phyloP scores from a whole-genome alignment of 2,329 filamentous ascomycete genomes.

The Colletotrichum viniferum region DNA sequence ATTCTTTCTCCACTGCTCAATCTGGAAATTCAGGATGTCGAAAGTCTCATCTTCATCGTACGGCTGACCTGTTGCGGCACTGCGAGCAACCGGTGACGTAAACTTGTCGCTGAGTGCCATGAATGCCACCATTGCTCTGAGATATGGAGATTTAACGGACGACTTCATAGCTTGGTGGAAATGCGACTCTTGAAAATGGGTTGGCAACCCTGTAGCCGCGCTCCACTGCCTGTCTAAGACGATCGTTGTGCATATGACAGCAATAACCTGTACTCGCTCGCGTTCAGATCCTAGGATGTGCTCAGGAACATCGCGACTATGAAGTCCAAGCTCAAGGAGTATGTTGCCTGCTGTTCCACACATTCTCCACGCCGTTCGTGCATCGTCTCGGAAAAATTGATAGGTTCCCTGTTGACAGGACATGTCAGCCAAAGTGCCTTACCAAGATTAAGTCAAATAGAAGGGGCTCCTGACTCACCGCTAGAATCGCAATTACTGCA shows the following conservation, averaged over 20 bases:
- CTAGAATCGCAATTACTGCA: background rate
- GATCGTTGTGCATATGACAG: conserved; percentile 10
- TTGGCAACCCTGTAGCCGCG: conserved; percentile 20
- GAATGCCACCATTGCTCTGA: conserved; percentile 9
- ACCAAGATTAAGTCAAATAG: background rate
- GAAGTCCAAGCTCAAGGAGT: conserved; percentile 30
- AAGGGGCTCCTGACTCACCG: background rate
- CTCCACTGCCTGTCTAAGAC: conserved; percentile 24
- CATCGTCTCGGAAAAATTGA: conserved; percentile 27
- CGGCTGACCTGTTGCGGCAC: background rate
- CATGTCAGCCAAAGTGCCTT: background rate
- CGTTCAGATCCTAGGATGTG: conserved; percentile 17
- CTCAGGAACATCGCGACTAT: conserved; percentile 27
- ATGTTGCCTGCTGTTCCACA: conserved; percentile 29
- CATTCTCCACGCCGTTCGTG: conserved; percentile 30
- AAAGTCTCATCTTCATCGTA: background rate
- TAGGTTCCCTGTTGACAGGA: conserved; percentile 22
- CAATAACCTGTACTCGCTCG: background rate
- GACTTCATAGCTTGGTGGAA: background rate
- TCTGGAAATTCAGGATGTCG: background rate
- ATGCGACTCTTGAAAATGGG: conserved; percentile 19
- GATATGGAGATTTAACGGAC: background rate
- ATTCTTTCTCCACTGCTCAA: background rate
- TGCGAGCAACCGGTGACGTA: background rate
- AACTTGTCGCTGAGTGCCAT: background rate